Percentiles rank a stretch among this genome's conserved stretches.
phyloP scores from a whole-genome alignment of 73 alveolate species.

The Paramecium primaurelia region DNA sequence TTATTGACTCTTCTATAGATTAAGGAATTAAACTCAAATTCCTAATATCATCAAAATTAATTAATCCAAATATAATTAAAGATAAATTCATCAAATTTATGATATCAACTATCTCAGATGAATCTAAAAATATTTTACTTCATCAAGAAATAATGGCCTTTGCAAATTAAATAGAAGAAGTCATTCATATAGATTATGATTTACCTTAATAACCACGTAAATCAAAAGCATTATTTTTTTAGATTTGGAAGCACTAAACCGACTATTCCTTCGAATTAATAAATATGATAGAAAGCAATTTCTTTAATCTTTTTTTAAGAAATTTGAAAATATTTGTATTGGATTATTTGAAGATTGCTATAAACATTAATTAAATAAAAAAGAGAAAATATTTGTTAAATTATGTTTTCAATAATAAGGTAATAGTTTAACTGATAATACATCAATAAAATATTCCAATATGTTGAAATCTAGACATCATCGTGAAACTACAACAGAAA shows the following conservation, averaged over 20 bases:
- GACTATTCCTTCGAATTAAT: not conserved
- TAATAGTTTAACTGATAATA: not conserved
- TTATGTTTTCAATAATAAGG: not conserved
- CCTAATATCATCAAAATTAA: not conserved
- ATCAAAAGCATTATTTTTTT: not conserved
- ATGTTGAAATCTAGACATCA: not conserved
- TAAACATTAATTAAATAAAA: not conserved
- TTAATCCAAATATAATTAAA: not conserved
- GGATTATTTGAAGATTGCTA: not conserved
- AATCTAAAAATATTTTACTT: not conserved
- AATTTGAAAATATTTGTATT: not conserved
- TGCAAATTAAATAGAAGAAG: not conserved
- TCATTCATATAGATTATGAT: not conserved
- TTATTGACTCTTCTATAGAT: not conserved
- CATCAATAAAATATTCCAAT: not conserved
- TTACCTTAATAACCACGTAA: not conserved
- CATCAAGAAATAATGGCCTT: not conserved
- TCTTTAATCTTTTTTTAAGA: not conserved
- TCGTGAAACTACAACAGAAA: not conserved
- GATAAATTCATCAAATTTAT: not conserved
- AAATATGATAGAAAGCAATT: not conserved
- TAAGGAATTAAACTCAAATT: not conserved
- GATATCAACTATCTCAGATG: not conserved
- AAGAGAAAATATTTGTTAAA: not conserved
- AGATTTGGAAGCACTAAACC: slow-evolving; percentile 11